Evolutionary conservation across 257 asterid species (phyloP).

Genomic region (Rauvolfia tetraphylla): DNA sequence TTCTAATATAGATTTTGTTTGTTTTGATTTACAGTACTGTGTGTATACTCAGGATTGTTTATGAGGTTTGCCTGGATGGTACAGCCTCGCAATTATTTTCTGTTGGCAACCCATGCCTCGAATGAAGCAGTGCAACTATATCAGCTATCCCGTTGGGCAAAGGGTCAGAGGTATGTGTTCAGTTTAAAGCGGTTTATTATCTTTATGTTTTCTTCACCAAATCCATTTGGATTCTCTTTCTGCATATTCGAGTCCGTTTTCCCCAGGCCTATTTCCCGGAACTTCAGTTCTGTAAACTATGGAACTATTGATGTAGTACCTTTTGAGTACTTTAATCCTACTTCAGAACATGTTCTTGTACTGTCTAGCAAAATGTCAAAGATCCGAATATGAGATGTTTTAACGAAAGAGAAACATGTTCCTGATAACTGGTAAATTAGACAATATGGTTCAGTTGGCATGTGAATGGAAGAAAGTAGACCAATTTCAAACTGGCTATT

Average conservation of each 20-base stretch:
- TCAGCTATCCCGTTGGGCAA: slow-evolving; percentile 89
- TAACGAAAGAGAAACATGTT: too few relatives aligned
- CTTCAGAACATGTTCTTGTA: neutral
- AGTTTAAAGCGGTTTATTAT: neutral
- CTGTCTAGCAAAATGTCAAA: neutral
- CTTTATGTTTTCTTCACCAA: neutral
- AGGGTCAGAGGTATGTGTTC: slow-evolving; percentile 70
- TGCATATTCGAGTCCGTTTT: neutral
- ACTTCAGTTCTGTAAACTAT: neutral
- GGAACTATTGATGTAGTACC: neutral
- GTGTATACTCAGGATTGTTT: slow-evolving; percentile 82
- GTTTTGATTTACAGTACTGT: slow-evolving; percentile 60
- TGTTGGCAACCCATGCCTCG: slow-evolving; percentile 88
- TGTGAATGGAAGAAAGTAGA: neutral
- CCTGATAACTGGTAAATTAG: neutral
- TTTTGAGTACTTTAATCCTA: neutral
- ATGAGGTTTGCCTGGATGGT: slow-evolving; percentile 99
- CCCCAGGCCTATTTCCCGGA: neutral
- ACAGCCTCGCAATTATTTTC: slow-evolving; percentile 85
- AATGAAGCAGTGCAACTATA: slow-evolving; percentile 86
- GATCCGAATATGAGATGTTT: neutral
- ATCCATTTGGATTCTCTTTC: neutral
- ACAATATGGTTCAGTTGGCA: neutral
- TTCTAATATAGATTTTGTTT: slow-evolving; percentile 9
- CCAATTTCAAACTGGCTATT: neutral